Conservation (phyloP, 192 early-diverging fungal species). For the Backusella psychrophila region DNA sequence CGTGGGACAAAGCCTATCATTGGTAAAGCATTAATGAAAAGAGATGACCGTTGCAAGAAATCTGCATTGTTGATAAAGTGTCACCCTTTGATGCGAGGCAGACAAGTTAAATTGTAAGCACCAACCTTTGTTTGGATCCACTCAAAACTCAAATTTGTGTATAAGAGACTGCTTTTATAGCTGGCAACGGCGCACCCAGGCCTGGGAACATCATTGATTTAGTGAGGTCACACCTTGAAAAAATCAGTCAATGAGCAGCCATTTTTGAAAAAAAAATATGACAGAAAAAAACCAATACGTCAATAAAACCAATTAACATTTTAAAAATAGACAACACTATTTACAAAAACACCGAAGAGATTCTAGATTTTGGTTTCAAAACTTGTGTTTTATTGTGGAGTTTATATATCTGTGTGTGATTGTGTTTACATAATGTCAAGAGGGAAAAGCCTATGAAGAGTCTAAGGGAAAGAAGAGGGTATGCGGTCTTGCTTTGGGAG, state of each 20-base stretch:
- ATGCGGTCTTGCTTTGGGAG: not conserved
- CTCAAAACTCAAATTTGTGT: not conserved
- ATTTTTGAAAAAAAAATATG: not conserved
- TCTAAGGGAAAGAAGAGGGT: not conserved
- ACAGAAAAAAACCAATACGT: not conserved
- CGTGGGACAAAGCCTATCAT: too few relatives aligned
- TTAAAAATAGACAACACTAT: not conserved
- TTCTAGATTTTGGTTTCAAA: not conserved
- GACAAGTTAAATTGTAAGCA: not conserved
- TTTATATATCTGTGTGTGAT: not conserved
- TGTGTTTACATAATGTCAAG: not conserved
- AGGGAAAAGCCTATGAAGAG: not conserved
- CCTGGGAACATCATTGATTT: not conserved
- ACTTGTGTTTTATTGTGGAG: constrained; percentile 1
- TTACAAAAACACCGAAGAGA: not conserved
- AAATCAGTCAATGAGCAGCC: not conserved
- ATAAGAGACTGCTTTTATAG: not conserved
- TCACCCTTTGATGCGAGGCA: too few relatives aligned
- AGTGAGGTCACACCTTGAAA: not conserved
- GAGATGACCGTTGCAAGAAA: too few relatives aligned
- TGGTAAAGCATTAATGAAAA: too few relatives aligned
- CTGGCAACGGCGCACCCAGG: not conserved
- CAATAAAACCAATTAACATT: not conserved
- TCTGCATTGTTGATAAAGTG: too few relatives aligned
- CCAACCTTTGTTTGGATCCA: not conserved